Conservation (phyloP, 2,329 filamentous ascomycete species). For the Pleomassaria siparia region DNA sequence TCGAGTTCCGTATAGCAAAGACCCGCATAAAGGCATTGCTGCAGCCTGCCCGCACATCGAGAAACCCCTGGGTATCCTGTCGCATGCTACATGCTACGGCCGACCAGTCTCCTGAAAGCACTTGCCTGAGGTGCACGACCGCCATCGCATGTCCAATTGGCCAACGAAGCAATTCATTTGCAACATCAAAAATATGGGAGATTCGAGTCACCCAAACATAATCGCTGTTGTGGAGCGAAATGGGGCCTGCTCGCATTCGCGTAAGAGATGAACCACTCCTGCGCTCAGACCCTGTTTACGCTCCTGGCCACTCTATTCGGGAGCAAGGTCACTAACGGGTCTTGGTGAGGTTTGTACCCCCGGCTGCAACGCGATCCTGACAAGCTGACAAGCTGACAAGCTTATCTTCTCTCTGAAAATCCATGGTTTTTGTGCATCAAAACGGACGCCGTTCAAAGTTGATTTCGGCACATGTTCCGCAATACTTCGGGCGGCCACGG, state of each 20-base stretch:
- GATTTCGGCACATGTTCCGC: too few relatives aligned
- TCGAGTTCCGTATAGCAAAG: too few relatives aligned
- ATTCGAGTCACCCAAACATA: too few relatives aligned
- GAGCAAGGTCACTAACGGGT: background rate
- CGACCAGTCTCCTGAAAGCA: background rate
- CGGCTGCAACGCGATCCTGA: conserved; percentile 1
- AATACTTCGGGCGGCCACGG: too few relatives aligned
- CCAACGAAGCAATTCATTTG: too few relatives aligned
- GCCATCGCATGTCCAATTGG: too few relatives aligned
- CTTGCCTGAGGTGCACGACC: background rate
- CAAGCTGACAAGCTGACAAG: conserved; percentile 18
- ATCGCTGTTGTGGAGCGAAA: too few relatives aligned
- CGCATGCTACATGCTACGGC: background rate
- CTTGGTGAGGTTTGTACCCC: conserved; percentile 12
- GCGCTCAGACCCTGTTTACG: conserved; percentile 18
- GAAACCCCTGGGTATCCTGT: background rate
- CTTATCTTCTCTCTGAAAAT: conserved; percentile 18
- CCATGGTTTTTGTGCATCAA: conserved; percentile 12
- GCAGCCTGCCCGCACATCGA: background rate
- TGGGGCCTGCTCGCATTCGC: too few relatives aligned
- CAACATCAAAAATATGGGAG: too few relatives aligned
- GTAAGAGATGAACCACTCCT: conserved; percentile 2
- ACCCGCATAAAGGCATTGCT: background rate
- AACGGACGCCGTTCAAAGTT: too few relatives aligned
- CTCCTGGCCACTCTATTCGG: background rate